Percentiles rank a stretch among this genome's conserved stretches.
Evolutionary conservation across 1,284 basidiomycete species (phyloP).

Genomic region (Austroboletus rostrupii): DNA sequence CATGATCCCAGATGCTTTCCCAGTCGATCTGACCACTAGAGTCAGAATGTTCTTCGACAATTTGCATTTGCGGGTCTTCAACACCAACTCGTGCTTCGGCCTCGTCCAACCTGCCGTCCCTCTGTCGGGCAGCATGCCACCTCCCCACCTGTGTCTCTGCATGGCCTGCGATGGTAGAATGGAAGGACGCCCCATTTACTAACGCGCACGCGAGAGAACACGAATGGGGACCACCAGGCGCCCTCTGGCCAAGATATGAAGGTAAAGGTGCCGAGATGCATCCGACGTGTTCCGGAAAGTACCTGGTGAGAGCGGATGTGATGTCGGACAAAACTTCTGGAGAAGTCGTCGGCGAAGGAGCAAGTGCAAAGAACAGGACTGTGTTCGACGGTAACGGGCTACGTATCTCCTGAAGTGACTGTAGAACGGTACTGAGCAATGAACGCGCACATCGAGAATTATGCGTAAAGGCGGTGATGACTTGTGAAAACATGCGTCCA

Average conservation of each 20-base stretch:
- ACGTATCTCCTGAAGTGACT: constrained; percentile 5
- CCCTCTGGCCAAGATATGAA: constrained; percentile 5
- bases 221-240: constrained; percentile 29
- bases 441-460: constrained; percentile 19
- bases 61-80: constrained; percentile 12
- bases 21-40: constrained; percentile 38
- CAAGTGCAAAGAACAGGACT: constrained; percentile 48
- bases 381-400: background rate
- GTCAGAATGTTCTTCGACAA: constrained; percentile 15
- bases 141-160: constrained; percentile 60
- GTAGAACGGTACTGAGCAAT: constrained; percentile 9
- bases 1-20: constrained; percentile 48
- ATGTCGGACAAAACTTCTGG: constrained; percentile 38
- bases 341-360: constrained; percentile 37
- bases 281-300: constrained; percentile 46
- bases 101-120: background rate
- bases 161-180: constrained; percentile 57
- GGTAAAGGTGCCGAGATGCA: constrained; percentile 54
- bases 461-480: constrained; percentile 16
- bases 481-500: constrained; percentile 14
- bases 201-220: constrained; percentile 52
- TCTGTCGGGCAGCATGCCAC: constrained; percentile 51
- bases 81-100: constrained; percentile 18
- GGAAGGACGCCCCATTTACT: constrained; percentile 44
- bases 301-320: constrained; percentile 40